Base-by-base conservation (phyloP, 148 eudicot species). In the Mesembryanthemum crystallinum region DNA sequence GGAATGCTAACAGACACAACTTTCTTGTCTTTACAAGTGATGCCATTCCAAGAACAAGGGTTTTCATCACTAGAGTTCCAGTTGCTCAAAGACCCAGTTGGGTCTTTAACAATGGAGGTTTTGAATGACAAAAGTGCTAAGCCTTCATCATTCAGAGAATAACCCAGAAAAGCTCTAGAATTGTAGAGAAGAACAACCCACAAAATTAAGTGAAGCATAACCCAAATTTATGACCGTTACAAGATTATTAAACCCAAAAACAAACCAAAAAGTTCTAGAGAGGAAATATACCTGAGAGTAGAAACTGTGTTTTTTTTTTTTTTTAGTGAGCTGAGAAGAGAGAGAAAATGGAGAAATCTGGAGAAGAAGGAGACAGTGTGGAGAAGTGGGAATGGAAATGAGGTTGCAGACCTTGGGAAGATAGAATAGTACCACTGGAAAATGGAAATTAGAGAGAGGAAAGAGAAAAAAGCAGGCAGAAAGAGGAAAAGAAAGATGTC, bases 1-100 rank as follows among this genome's bases (percentile, higher is more conserved):
- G 99, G 99, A 17, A 92, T 92, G 62, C 92, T 89, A 67, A 95
- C 74, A 64, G 99, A 92, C 0, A 92, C 87, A 58, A 92, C 97
- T 71, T 64, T 92, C 60, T 75, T 85, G 45, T 87, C 86, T 85
- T 86, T 89, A 78, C 99, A 95, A 58, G 98, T 87, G n/a, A 95
- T 77, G 17, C 97, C 99, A 87, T 91, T 92, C 99, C 99, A 95
- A 14, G 87, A 87, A 89, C 99, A 95, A 64, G 99, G 97, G 83
- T 76, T 91, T 76, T 83, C 89, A 86, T 90, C 91, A 77, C 83
- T 78, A 21, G 69, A 80, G 81, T 92, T 95, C 99, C 99, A 95
- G 39, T 88, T 91, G 59, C 39, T 82, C 45, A 95, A 60, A 23
- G 94, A 83, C 72, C 90, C 88, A 71, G 79, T 86, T 71, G 99